Evolutionary conservation across 345 rosid genomes (phyloP), one percentile per base, ranked within the genome.

Genomic region (Combretum micranthum): DNA sequence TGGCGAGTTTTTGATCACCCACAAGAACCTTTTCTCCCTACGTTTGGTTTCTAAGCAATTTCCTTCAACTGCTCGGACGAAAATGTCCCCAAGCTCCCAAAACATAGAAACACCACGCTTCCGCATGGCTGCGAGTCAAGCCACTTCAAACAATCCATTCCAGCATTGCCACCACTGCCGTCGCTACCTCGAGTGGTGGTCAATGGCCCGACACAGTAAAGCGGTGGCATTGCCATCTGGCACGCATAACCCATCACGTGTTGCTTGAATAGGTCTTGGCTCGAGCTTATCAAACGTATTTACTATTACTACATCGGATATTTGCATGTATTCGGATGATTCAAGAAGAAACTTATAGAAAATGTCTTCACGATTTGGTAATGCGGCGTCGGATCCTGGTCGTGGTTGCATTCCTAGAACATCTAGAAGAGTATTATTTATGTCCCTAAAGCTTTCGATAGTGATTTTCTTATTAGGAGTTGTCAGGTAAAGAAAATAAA

Each of bases 141-240:
- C 83, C 80, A 75, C n/a, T 44, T 47, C 51, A 78, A 32, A 32
- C 39, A 32, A 32, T 32, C 39, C 39, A 0, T 32, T 11, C 39
- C 39, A 11, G 39, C 39, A 32, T 9, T 11, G 1, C 39, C n/a
- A n/a, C n/a, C n/a, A n/a, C n/a, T 1, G 9, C 3, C 39, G 39
- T 32, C 39, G 5, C 9, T 11, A 11, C 39, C 9, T 32, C 39
- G 39, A 32, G 39, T 32, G 39, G 39, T 11, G 9, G 39, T 68
- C 57, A 88, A 48, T 6, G 87, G 90, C 8, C 90, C 96, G 13
- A 85, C 62, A 12, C 84, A 76, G 61, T 71, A 79, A 15, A 83
- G 8, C 0, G 79, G 83, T 3, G 85, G 72, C 2, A 72, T 75
- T 58, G 8, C 53, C 50, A 17, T 71, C 51, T 0, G 69, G 77